phyloP scores from a whole-genome alignment of 2,329 filamentous ascomycete genomes.

The Penicillium digitatum region DNA sequence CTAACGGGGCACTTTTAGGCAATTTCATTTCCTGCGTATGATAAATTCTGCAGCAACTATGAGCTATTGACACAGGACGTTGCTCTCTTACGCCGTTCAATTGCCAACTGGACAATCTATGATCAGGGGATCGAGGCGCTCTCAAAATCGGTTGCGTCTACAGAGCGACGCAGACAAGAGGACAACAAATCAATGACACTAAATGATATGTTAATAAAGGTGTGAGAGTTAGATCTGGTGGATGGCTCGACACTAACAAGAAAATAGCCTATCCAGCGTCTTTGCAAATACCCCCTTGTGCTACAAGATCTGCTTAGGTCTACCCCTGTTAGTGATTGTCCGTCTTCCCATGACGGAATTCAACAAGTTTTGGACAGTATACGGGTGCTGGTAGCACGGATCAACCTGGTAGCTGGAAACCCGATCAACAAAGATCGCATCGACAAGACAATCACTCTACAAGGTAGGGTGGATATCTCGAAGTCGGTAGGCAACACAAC shows the following conservation, averaged over 20 bases:
- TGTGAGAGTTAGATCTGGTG: conserved; percentile 32
- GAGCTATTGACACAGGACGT: conserved; percentile 79
- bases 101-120: conserved; percentile 72
- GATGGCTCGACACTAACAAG: conserved; percentile 13
- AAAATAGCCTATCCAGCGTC: conserved; percentile 78
- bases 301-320: conserved; percentile 78
- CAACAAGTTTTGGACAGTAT: conserved; percentile 68
- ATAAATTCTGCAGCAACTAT: conserved; percentile 88
- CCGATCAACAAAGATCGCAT: conserved; percentile 64
- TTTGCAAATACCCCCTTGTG: conserved; percentile 85
- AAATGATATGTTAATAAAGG: conserved; percentile 86
- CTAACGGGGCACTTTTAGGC: conserved; percentile 60
- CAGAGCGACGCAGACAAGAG: conserved; percentile 59
- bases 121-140: conserved; percentile 82
- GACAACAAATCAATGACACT: conserved; percentile 75
- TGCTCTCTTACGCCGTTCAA: conserved; percentile 61
- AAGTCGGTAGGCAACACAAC: conserved; percentile 55
- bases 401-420: conserved; percentile 82
- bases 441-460: conserved; percentile 78
- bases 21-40: conserved; percentile 77
- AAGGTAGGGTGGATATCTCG: conserved; percentile 73
- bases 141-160: conserved; percentile 68
- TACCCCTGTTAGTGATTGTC: conserved; percentile 81
- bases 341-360: conserved; percentile 74
- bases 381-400: conserved; percentile 69